Conservation (phyloP, 2,329 filamentous ascomycete genomes). For the Colletotrichum truncatum region DNA sequence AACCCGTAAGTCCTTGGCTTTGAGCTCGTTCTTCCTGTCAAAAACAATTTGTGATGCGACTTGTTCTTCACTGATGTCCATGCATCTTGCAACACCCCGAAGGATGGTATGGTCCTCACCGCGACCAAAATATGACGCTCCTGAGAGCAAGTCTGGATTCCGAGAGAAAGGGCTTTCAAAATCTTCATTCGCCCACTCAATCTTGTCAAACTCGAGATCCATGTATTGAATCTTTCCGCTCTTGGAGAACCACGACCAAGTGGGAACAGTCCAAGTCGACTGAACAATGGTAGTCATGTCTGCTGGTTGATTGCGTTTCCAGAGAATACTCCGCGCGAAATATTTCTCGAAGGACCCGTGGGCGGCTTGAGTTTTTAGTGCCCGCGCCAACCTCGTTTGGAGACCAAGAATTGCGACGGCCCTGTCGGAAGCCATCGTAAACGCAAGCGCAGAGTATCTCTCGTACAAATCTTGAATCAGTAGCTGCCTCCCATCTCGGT, state of each 20-base stretch:
- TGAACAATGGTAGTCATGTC: not conserved
- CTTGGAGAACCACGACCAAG: constrained; percentile 22
- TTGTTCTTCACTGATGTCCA: not conserved
- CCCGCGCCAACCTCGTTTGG: constrained; percentile 1
- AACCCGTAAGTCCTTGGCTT: not conserved
- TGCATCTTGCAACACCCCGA: not conserved
- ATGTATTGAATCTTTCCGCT: constrained; percentile 10
- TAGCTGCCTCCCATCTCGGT: constrained; percentile 4
- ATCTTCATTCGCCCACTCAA: not conserved
- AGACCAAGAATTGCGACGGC: constrained; percentile 19
- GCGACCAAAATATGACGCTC: not conserved
- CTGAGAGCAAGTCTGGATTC: not conserved
- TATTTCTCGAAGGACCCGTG: constrained; percentile 1
- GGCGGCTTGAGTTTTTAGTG: not conserved
- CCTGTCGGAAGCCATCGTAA: constrained; percentile 10
- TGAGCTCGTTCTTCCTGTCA: not conserved
- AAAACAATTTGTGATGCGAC: not conserved
- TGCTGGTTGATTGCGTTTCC: not conserved
- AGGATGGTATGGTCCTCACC: not conserved
- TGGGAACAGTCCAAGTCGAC: not conserved
- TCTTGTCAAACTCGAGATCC: not conserved
- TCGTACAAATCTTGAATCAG: constrained; percentile 15
- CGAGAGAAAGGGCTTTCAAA: constrained; percentile 1
- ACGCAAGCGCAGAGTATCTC: constrained; percentile 14
- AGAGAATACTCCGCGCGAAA: constrained; percentile 5